Evolutionary conservation across 768 basidiomycete species (phyloP).

Genomic region (Dendrothele bispora): DNA sequence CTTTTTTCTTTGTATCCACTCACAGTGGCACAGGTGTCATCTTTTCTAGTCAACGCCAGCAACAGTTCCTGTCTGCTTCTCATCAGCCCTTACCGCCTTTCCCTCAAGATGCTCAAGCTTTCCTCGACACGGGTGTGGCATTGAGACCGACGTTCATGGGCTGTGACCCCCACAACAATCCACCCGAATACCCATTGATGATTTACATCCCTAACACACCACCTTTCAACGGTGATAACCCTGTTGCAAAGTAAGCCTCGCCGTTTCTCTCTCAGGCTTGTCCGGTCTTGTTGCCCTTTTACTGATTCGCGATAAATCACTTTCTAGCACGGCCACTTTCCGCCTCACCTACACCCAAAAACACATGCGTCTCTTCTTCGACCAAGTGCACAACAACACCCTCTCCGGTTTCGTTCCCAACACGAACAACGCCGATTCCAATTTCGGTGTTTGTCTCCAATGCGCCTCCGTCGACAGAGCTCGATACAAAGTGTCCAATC

Average conservation of each 20-base stretch:
- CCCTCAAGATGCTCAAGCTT: constrained; percentile 50
- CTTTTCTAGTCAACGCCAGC: constrained; percentile 42
- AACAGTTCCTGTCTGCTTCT: constrained; percentile 41
- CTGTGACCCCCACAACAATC: constrained; percentile 52
- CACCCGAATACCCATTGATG: constrained; percentile 63
- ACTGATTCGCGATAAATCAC: constrained; percentile 8
- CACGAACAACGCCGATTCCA: constrained; percentile 50
- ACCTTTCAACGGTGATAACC: constrained; percentile 56
- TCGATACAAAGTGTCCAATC: constrained; percentile 20
- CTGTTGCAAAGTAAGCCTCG: constrained; percentile 58
- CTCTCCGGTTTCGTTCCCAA: constrained; percentile 63
- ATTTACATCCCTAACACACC: constrained; percentile 80
- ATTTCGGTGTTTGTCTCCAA: constrained; percentile 57
- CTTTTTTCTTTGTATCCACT: neutral
- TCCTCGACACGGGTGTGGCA: constrained; percentile 61
- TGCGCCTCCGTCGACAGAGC: constrained; percentile 38
- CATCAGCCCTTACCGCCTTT: constrained; percentile 69
- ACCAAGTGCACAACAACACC: constrained; percentile 57
- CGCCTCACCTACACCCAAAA: constrained; percentile 57
- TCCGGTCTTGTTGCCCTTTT: neutral
- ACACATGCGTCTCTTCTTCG: constrained; percentile 57
- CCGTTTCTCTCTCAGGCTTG: neutral
- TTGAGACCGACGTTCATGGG: constrained; percentile 78
- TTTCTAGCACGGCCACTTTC: constrained; percentile 53
- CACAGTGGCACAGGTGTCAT: constrained; percentile 55